Evolutionary conservation across 1,284 basidiomycete genomes (phyloP).

Genomic region (Irpex sp.): DNA sequence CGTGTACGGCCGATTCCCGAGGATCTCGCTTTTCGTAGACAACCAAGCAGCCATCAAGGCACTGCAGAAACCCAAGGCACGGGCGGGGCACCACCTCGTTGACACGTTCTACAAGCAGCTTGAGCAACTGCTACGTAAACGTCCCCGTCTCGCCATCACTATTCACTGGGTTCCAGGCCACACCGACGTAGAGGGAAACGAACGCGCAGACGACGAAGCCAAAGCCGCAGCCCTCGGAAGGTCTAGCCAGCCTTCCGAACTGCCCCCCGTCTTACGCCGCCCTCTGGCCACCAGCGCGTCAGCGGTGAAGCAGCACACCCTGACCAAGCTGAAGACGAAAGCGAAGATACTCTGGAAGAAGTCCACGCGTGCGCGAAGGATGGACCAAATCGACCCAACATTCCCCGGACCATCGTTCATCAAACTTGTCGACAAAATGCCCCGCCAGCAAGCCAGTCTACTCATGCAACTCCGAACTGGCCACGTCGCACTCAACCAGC

Average conservation of each 20-base stretch:
- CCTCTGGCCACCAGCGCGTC: neutral
- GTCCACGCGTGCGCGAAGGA: neutral
- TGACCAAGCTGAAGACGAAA: neutral
- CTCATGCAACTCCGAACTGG: neutral
- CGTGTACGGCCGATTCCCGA: no score
- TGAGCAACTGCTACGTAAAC: neutral
- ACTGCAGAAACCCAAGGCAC: neutral
- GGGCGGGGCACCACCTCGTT: neutral
- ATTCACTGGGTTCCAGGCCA: neutral
- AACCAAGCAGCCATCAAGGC: neutral
- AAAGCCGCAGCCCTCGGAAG: neutral
- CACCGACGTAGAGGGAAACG: neutral
- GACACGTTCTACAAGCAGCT: neutral
- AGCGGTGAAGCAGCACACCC: neutral
- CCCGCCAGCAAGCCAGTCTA: neutral
- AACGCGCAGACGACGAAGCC: neutral
- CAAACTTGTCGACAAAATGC: neutral
- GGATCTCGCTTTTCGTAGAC: no score
- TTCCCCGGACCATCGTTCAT: neutral
- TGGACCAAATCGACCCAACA: neutral
- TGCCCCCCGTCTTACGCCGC: neutral
- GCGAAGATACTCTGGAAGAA: neutral
- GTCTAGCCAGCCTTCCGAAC: neutral
- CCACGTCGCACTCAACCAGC: neutral
- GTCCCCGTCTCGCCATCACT: neutral